Evolutionary conservation across 805 yeast species (phyloP), one percentile per base, ranked within the genome.

Genomic region (Candida sanyiensis): DNA sequence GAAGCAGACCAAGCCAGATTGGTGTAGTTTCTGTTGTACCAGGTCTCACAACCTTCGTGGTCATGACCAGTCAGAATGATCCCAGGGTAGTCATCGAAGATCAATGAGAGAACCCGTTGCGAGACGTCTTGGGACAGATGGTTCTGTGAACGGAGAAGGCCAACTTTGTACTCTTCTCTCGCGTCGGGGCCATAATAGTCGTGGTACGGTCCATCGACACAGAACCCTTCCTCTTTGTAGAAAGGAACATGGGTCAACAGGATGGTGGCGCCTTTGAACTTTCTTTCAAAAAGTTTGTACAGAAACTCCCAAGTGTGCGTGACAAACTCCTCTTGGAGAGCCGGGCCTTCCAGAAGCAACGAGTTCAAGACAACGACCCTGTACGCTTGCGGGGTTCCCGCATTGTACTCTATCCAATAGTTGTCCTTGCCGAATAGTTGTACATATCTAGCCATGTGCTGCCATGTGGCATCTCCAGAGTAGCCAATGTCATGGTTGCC

Each of bases 401-500:
- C 59, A 45, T 78, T 77, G 51, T 81, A 80, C 56, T 81, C 83
- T 36, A 83, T 75, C 64, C 85, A 86, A 56, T 69, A 90, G 60
- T 90, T 90, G 52, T 87, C 86, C 50, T 78, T 75, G 24, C 98
- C 98, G 62, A 83, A 93, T 21, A 83, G 63, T 28, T 65, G 64
- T 39, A 69, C 70, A 63, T 77, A 93, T 48, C 98, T 69, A 1
- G 85, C 75, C 77, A 87, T 76, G 52, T 94, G 95, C 52, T 86
- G 96, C 66, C 80, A 78, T 0, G 96, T 88, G 28, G 94, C 86
- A 60, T 93, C 98, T 1, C 97, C 97, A 34, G 84, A 75, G 57
- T 93, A 90, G 0, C 98, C 98, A 34, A 90, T 79, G 58, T 93
- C 98, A 58, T 93, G 98, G 58, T 93, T 93, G 2, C 98, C 98